A percentile compares a stretch with the other conserved stretches of the same genome.
phyloP scores from a whole-genome alignment of 1,284 basidiomycete genomes.

The Hymenochaete sp. region DNA sequence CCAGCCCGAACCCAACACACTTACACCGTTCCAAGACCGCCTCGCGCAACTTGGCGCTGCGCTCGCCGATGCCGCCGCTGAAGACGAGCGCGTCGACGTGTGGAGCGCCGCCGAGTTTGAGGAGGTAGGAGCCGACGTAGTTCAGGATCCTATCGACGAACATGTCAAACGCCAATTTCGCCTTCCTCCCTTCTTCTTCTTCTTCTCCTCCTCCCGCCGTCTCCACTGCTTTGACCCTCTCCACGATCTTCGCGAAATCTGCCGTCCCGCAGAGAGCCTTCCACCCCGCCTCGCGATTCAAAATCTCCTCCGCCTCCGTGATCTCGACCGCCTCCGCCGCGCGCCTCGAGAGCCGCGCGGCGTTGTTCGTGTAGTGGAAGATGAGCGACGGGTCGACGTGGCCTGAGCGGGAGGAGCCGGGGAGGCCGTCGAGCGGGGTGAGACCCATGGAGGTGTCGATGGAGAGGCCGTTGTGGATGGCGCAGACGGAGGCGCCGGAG shows the following conservation, averaged over 20 bases:
- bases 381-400: constrained; percentile 77
- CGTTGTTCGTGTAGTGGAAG: constrained; percentile 74
- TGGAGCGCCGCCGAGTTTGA: constrained; percentile 49
- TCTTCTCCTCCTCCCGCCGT: too few species aligned
- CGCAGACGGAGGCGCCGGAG: constrained; percentile 75
- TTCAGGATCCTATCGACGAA: constrained; percentile 68
- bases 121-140: constrained; percentile 65
- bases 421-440: constrained; percentile 69
- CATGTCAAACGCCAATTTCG: constrained; percentile 68
- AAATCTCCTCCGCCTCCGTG: constrained; percentile 68
- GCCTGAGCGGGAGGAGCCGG: constrained; percentile 81
- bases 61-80: constrained; percentile 81
- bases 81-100: constrained; percentile 75
- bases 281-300: constrained; percentile 72
- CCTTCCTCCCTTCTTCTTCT: too few species aligned
- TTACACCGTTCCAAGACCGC: constrained; percentile 44
- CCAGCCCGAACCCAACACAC: constrained; percentile 53
- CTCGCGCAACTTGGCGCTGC: constrained; percentile 48
- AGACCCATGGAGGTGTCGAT: constrained; percentile 81
- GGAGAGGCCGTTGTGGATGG: constrained; percentile 61
- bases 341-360: constrained; percentile 45
- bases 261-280: constrained; percentile 70
- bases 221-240: constrained; percentile 26
- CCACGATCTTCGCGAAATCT: constrained; percentile 60
- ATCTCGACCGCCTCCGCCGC: constrained; percentile 52